Conservation (phyloP, 1,284 basidiomycete species). For the Sanguinoderma infundibulare region DNA sequence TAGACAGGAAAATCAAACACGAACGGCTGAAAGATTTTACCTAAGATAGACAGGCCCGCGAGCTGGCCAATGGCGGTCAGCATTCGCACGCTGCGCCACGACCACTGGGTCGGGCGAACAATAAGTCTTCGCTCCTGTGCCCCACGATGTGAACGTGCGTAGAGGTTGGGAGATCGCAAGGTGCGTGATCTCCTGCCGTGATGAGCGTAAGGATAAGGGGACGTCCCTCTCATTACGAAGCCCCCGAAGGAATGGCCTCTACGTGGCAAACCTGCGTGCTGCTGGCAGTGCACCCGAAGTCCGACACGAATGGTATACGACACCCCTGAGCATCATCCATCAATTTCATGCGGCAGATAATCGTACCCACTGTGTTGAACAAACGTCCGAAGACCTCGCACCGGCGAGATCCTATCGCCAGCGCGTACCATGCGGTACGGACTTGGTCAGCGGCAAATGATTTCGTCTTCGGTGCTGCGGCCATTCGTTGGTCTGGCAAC, state of each 20-base stretch:
- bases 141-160: background rate
- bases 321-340: background rate
- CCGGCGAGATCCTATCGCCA: background rate
- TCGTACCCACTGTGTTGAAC: background rate
- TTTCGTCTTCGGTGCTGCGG: background rate
- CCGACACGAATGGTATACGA: no score
- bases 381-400: background rate
- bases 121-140: background rate
- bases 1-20: background rate
- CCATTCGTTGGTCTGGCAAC: background rate
- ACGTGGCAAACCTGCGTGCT: no score
- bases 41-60: background rate
- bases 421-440: background rate
- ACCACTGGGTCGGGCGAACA: background rate
- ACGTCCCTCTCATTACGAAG: no score
- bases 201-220: no score
- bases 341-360: background rate
- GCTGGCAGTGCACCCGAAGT: no score
- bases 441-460: background rate
- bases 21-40: background rate
- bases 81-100: background rate
- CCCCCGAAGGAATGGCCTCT: no score
- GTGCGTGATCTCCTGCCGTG: no score
- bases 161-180: background rate
- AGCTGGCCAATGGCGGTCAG: background rate